These are phyloP conservation scores for Amoeboaphelidium protococcarum DNA, from an alignment of 371 early-diverging fungal genomes.

Conservation along the genomic window DNA sequence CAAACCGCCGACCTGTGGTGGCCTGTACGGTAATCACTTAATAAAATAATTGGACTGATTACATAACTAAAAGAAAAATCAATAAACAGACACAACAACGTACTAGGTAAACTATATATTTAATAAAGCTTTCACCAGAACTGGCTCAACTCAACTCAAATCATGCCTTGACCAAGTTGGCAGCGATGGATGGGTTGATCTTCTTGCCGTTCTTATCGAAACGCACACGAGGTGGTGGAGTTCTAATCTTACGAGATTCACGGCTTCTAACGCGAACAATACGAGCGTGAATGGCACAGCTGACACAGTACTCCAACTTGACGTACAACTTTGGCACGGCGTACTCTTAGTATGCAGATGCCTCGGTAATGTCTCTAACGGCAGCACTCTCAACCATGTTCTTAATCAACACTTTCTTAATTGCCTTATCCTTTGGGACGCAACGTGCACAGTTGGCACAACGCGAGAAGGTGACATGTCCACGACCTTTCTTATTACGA, in stretches of 20 bases:
- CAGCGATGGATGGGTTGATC: too few species aligned
- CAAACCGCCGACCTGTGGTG: too few species aligned
- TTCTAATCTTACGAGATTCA: slow-evolving; percentile 68
- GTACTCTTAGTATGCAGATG: slow-evolving; percentile 82
- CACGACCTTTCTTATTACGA: slow-evolving; percentile 94
- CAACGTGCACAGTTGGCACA: slow-evolving; percentile 96
- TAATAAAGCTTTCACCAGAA: too few species aligned
- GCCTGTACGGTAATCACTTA: too few species aligned
- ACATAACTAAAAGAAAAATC: too few species aligned
- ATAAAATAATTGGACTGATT: too few species aligned
- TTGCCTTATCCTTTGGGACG: slow-evolving; percentile 98
- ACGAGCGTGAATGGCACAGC: slow-evolving; percentile 94
- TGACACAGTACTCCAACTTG: slow-evolving; percentile 92
- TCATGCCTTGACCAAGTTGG: too few species aligned
- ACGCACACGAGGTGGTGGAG: slow-evolving; percentile 65
- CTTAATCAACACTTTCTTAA: slow-evolving; percentile 91
- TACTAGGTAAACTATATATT: too few species aligned
- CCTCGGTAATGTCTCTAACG: slow-evolving; percentile 81
- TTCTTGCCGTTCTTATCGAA: slow-evolving; percentile 24
- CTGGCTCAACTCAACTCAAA: too few species aligned
- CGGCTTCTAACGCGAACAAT: slow-evolving; percentile 88
- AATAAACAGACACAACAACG: too few species aligned
- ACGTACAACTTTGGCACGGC: slow-evolving; percentile 93
- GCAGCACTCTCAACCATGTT: slow-evolving; percentile 97
- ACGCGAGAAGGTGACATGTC: slow-evolving; percentile 83